A percentile compares a stretch with the other conserved stretches of the same genome.
Conservation (phyloP, 257 asterid species). For the Cinchona pubescens region DNA sequence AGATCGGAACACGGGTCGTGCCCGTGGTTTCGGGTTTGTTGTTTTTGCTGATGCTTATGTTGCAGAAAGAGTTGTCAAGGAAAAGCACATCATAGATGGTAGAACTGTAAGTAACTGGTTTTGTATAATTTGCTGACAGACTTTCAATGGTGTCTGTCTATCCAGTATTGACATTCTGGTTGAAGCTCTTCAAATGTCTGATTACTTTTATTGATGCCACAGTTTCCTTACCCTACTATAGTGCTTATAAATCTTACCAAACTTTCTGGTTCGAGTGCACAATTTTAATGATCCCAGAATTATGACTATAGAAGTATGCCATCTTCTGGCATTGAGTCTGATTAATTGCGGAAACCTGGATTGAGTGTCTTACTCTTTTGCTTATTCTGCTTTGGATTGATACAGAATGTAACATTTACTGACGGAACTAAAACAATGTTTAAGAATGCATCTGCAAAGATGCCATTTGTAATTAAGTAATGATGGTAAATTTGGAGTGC, state of each 20-base stretch:
- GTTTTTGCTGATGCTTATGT: slow-evolving; percentile 78
- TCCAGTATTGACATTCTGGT: background rate
- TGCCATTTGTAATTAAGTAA: background rate
- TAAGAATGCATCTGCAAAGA: background rate
- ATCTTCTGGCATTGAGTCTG: background rate
- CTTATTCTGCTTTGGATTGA: background rate
- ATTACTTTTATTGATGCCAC: background rate
- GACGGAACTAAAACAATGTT: background rate
- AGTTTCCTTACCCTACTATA: background rate
- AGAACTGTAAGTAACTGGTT: slow-evolving; percentile 66
- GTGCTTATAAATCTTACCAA: background rate
- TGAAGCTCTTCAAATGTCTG: background rate
- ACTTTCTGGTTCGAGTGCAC: background rate
- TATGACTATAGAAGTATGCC: background rate
- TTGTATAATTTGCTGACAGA: slow-evolving; percentile 6
- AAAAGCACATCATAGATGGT: slow-evolving; percentile 77
- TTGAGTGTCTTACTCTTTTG: background rate
- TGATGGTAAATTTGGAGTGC: background rate
- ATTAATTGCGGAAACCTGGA: background rate
- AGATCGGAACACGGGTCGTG: slow-evolving; percentile 89
- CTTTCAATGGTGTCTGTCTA: slow-evolving; percentile 10
- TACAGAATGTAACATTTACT: background rate
- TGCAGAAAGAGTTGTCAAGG: slow-evolving; percentile 83
- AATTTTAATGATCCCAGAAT: background rate
- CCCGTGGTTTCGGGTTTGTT: slow-evolving; percentile 93